A percentile compares a stretch with the other conserved stretches of the same genome.
Conservation (phyloP, 108 stramenopile genomes). For the Cyclotella baltica region DNA sequence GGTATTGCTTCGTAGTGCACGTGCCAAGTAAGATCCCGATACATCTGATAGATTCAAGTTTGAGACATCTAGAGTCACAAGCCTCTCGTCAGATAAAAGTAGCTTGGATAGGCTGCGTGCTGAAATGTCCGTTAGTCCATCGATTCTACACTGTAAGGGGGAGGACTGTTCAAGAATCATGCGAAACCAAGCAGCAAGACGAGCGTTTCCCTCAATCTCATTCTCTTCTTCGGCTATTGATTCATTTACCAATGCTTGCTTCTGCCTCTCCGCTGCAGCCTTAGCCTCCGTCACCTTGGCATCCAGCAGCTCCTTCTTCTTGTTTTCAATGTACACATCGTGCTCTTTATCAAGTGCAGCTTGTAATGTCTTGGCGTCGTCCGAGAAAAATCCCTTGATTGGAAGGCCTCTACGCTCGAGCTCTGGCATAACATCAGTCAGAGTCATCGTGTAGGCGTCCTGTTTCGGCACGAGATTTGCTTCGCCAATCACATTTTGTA, state of each 20-base stretch:
- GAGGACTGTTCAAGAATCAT: not conserved
- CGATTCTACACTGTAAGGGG: conserved; percentile 23
- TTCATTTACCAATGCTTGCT: conserved; percentile 27
- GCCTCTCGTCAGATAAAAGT: conserved; percentile 26
- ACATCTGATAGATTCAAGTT: conserved; percentile 44
- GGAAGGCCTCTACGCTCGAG: conserved; percentile 15
- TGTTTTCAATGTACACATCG: conserved; percentile 12
- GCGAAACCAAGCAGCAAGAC: conserved; percentile 16
- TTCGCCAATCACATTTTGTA: not conserved
- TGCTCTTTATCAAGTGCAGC: conserved; percentile 33
- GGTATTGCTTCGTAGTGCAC: conserved; percentile 31
- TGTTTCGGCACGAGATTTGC: not conserved
- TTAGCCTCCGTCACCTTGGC: not conserved
- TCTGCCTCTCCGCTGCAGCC: conserved; percentile 1
- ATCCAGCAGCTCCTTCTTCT: conserved; percentile 29
- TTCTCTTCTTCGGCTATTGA: conserved; percentile 21
- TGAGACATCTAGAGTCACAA: conserved; percentile 39
- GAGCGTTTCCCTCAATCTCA: conserved; percentile 4
- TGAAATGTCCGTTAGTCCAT: conserved; percentile 15
- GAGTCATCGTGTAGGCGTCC: conserved; percentile 5
- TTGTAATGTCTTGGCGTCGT: conserved; percentile 40
- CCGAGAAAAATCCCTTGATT: conserved; percentile 31
- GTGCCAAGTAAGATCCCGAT: conserved; percentile 34
- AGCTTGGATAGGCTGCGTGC: conserved; percentile 32
- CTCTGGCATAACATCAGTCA: not conserved